Base-by-base conservation (phyloP, 257 asterid genomes). In the Nicotiana undulata region DNA sequence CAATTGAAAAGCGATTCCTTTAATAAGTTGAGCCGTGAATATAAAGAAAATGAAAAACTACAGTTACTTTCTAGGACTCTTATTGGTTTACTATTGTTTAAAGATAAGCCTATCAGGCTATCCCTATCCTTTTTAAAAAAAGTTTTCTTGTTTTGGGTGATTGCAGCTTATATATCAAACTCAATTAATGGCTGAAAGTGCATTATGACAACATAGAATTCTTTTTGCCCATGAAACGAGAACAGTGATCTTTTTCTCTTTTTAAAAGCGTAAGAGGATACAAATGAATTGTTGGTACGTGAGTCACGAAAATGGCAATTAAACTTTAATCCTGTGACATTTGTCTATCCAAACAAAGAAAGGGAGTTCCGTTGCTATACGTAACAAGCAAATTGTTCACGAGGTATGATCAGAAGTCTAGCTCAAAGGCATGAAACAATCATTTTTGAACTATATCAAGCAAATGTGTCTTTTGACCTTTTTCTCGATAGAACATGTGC, bases 291-390 rank as follows among this genome's bases (percentile, higher is more conserved):
- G 37, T 44, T 72, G 60, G 77, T 46, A 72, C 20, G 22, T 22
- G 77, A 72, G 60, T n/a, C 60, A 3, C 7, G 32, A 46, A 70
- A 72, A 72, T 72, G 78, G 60, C 34, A 72, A 46, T 44, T 22
- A 22, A 72, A 22, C 37, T 22, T 70, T 22, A 6, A 22, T 15
- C 37, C 37, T 44, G 4, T 46, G 15, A 44, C 77, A 46, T 70
- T 68, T 70, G 77, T 22, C 59, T 13, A 46, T 46, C 77, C 59
- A 70, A 70, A 70, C 22, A 70, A 46, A 72, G 77, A 32, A 70
- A 72, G 77, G 44, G 58, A 20, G 6, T 40, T 37, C 44, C 32
- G 6, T 6, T 68, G 77, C 31, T 20, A 11, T 46, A 51, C 32
- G 44, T 29, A 29, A 70, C 3, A 44, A 22, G 15, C 60, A 72